phyloP scores from a whole-genome alignment of 2,329 filamentous ascomycete species.

The Diaporthe aspalathi region DNA sequence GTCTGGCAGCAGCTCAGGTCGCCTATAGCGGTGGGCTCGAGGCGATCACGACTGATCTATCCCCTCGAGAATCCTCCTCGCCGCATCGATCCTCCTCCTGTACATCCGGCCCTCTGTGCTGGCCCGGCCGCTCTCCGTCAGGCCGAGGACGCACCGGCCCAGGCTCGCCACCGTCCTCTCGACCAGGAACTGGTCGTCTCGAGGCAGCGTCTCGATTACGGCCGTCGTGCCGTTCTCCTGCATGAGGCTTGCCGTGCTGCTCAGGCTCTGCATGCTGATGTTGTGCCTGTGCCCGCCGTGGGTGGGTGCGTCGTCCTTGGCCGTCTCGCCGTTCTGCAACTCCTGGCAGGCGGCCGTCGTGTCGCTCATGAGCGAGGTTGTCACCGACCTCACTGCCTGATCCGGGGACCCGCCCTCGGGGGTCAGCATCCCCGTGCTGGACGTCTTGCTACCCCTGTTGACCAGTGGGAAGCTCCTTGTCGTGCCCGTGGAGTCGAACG shows the following conservation, averaged over 20 bases:
- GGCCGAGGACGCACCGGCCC: conserved; percentile 68
- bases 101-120: conserved; percentile 72
- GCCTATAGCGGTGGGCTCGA: not conserved
- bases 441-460: conserved; percentile 58
- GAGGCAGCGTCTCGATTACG: conserved; percentile 60
- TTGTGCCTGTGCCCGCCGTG: conserved; percentile 37
- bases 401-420: conserved; percentile 61
- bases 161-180: conserved; percentile 70
- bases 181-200: conserved; percentile 70
- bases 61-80: conserved; percentile 79
- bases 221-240: conserved; percentile 44
- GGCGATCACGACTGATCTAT: conserved; percentile 53
- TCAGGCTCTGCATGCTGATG: conserved; percentile 41
- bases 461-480: conserved; percentile 72
- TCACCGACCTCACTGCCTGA: conserved; percentile 59
- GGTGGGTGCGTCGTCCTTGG: not conserved
- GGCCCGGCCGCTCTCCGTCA: conserved; percentile 65
- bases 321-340: conserved; percentile 35
- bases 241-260: conserved; percentile 36
- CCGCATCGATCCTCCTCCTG: conserved; percentile 79
- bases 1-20: not conserved
- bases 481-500: conserved; percentile 68
- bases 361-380: conserved; percentile 61
- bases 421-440: conserved; percentile 58
- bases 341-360: conserved; percentile 56